These are phyloP conservation scores for Pythium pectinolyticum DNA, from an alignment of 352 stramenopile genomes.

Conservation along the genomic window DNA sequence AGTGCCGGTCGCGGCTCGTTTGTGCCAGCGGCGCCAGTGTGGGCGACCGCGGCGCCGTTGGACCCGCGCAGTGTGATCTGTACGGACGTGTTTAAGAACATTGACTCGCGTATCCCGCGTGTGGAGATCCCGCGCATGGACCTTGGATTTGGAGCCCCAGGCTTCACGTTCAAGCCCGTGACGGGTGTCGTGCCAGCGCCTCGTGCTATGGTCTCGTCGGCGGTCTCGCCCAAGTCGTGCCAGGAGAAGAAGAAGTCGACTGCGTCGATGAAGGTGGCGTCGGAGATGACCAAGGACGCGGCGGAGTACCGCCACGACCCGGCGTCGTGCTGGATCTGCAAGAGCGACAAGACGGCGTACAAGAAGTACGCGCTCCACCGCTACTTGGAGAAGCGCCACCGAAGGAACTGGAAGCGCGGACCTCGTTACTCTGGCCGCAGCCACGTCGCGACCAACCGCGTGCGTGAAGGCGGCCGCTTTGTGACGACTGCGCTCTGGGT, in stretches of 20 bases:
- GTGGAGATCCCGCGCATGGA: slow-evolving; percentile 74
- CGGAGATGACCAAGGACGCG: slow-evolving; percentile 11
- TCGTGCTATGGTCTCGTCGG: slow-evolving; percentile 14
- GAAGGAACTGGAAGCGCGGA: slow-evolving; percentile 82
- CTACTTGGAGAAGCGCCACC: slow-evolving; percentile 79
- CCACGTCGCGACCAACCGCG: slow-evolving; percentile 74
- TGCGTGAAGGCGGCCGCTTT: slow-evolving; percentile 82
- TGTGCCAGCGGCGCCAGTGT: slow-evolving; percentile 53
- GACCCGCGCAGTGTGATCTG: slow-evolving; percentile 79
- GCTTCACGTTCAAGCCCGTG: slow-evolving; percentile 19
- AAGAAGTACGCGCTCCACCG: slow-evolving; percentile 83
- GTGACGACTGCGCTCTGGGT: slow-evolving; percentile 83
- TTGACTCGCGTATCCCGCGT: slow-evolving; percentile 75
- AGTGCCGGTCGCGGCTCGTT: slow-evolving; percentile 41
- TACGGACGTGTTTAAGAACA: slow-evolving; percentile 71
- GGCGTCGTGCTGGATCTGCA: slow-evolving; percentile 86
- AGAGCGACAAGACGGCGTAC: slow-evolving; percentile 78
- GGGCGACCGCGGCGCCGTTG: slow-evolving; percentile 54
- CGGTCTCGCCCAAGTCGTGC: slow-evolving; percentile 52
- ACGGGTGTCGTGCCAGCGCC: slow-evolving; percentile 13
- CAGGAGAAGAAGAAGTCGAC: slow-evolving; percentile 42
- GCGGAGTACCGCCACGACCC: slow-evolving; percentile 64
- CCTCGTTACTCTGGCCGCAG: slow-evolving; percentile 79
- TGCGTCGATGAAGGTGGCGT: slow-evolving; percentile 7
- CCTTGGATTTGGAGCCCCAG: slow-evolving; percentile 38